These are phyloP conservation scores for Beauveria australis DNA, from an alignment of 2,329 filamentous ascomycete species.

Conservation along the genomic window DNA sequence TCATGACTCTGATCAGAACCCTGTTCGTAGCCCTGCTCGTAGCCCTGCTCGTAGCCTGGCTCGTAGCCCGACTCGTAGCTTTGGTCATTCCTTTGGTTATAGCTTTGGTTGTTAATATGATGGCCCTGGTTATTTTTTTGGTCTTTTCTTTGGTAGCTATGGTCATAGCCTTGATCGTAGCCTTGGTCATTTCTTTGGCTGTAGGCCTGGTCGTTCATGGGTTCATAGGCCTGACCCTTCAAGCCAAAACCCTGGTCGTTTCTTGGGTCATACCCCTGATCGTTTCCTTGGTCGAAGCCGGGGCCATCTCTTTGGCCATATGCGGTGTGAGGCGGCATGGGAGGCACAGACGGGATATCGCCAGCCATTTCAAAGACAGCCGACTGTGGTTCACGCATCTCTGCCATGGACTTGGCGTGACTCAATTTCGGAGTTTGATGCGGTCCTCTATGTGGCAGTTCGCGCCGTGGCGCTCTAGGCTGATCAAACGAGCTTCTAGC, in stretches of 20 bases:
- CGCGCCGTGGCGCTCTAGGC: conserved; percentile 31
- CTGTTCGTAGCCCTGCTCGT: conserved; percentile 11
- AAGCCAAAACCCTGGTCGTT: conserved; percentile 10
- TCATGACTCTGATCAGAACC: background rate
- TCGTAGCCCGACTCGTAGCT: conserved; percentile 17
- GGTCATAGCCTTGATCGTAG: conserved; percentile 10
- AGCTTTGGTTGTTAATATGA: conserved; percentile 13
- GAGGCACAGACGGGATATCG: conserved; percentile 50
- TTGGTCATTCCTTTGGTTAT: conserved; percentile 16
- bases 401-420: conserved; percentile 59
- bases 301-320: conserved; percentile 18
- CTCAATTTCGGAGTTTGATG: conserved; percentile 46
- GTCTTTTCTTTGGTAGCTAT: conserved; percentile 18
- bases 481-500: conserved; percentile 40
- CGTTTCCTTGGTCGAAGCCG: background rate
- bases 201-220: conserved; percentile 19
- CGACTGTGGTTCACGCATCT: conserved; percentile 54
- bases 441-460: conserved; percentile 40
- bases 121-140: conserved; percentile 11
- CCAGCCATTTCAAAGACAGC: conserved; percentile 68
- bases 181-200: conserved; percentile 8
- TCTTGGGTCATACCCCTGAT: conserved; percentile 17
- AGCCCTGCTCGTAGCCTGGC: conserved; percentile 14
- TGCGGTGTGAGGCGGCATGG: conserved; percentile 28
- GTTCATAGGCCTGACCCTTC: conserved; percentile 8